A percentile compares a stretch with the other conserved stretches of the same genome.
Evolutionary conservation across 2,329 filamentous ascomycete species (phyloP).

Genomic region (Pseudogymnoascus sp.): DNA sequence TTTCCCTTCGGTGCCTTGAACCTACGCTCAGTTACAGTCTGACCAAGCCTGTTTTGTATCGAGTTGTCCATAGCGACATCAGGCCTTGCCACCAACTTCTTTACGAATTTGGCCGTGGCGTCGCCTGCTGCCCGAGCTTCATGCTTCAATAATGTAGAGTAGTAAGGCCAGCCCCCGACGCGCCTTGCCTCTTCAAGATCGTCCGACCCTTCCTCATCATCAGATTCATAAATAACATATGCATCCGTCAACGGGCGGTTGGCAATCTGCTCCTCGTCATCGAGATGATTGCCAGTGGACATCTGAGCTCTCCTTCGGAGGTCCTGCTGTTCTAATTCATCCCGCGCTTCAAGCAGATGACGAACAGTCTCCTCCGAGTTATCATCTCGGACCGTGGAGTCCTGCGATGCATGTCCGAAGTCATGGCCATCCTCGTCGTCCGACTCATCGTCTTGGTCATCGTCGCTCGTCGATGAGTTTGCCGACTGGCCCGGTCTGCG

Average conservation of each 20-base stretch:
- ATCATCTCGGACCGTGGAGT: constrained; percentile 13
- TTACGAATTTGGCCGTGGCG: not conserved
- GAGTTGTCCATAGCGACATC: constrained; percentile 42
- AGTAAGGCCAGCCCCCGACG: constrained; percentile 71
- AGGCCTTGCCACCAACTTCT: constrained; percentile 23
- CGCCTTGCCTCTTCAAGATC: constrained; percentile 73
- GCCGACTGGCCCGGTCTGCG: constrained; percentile 68
- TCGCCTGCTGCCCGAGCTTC: constrained; percentile 19
- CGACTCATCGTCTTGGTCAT: constrained; percentile 63
- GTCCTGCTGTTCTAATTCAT: constrained; percentile 22
- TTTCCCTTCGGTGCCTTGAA: constrained; percentile 74
- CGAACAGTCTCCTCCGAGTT: constrained; percentile 19
- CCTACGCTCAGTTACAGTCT: constrained; percentile 49
- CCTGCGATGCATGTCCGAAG: constrained; percentile 13
- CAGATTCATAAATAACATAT: constrained; percentile 85
- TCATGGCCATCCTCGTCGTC: constrained; percentile 44
- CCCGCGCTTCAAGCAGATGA: constrained; percentile 17
- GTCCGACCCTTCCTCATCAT: constrained; percentile 70
- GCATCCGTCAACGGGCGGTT: constrained; percentile 57
- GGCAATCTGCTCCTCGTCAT: constrained; percentile 78
- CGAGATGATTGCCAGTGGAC: constrained; percentile 41
- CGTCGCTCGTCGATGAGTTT: constrained; percentile 70
- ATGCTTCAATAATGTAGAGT: constrained; percentile 48
- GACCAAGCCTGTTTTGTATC: constrained; percentile 46
- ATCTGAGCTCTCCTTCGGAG: constrained; percentile 14